Evolutionary conservation across 1,284 basidiomycete species (phyloP).

Genomic region (Ganoderma resinaceum): DNA sequence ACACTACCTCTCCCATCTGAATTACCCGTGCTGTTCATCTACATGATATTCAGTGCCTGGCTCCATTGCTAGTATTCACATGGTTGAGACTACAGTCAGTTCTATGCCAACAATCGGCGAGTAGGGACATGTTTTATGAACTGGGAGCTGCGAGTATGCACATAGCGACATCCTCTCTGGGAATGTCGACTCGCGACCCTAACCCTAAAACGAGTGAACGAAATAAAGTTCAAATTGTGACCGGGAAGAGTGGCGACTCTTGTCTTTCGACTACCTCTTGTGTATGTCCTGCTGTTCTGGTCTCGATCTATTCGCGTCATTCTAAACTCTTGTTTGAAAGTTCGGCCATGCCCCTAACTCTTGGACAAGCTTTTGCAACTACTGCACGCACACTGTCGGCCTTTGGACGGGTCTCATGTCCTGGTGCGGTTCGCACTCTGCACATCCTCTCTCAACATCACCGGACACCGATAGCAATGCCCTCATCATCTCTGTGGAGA

Average conservation of each 20-base stretch:
- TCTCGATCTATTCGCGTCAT: neutral
- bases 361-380: slow-evolving; percentile 13
- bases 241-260: neutral
- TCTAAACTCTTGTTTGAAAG: neutral
- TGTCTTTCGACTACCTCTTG: neutral
- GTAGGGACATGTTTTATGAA: neutral
- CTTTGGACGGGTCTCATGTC: neutral
- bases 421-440: slow-evolving; percentile 9
- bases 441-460: slow-evolving; percentile 6
- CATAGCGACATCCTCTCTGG: neutral
- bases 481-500: slow-evolving; percentile 20
- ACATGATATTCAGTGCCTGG: neutral
- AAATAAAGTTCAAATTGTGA: too few relatives aligned
- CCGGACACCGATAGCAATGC: neutral
- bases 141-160: too few relatives aligned
- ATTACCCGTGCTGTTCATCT: neutral
- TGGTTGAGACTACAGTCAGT: neutral
- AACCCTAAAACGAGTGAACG: slow-evolving; percentile 10
- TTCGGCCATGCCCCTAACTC: neutral
- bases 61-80: neutral
- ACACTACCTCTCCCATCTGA: neutral
- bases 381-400: neutral
- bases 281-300: neutral
- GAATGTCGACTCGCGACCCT: slow-evolving; percentile 16
- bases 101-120: neutral